phyloP scores from a whole-genome alignment of 371 early-diverging fungal genomes.

The Rhizomucor pusillus region DNA sequence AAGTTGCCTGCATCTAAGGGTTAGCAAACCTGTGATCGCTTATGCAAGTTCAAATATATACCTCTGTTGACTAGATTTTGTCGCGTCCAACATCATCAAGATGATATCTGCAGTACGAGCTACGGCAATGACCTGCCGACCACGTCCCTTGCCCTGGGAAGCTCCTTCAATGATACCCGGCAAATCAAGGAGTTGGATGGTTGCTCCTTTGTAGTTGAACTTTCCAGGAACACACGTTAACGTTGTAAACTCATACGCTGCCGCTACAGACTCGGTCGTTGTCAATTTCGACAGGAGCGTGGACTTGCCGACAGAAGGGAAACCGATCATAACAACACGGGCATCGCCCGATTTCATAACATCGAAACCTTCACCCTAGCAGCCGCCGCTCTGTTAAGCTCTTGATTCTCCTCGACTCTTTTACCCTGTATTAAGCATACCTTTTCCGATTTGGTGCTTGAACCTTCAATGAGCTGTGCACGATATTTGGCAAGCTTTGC shows the following conservation, averaged over 20 bases:
- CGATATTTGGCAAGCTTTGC: slow-evolving; percentile 96
- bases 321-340: slow-evolving; percentile 97
- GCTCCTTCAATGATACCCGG: slow-evolving; percentile 95
- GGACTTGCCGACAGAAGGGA: slow-evolving; percentile 99
- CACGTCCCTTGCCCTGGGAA: slow-evolving; percentile 96
- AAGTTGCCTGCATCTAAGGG: slow-evolving; percentile 55
- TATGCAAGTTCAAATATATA: slow-evolving; percentile 20
- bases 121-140: slow-evolving; percentile 95
- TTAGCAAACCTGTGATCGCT: not conserved
- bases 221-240: slow-evolving; percentile 98
- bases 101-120: slow-evolving; percentile 98
- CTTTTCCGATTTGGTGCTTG: slow-evolving; percentile 85
- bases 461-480: slow-evolving; percentile 87
- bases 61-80: slow-evolving; percentile 84
- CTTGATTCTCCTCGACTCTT: not conserved
- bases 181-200: slow-evolving; percentile 92
- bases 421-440: slow-evolving; percentile 28
- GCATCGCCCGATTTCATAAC: slow-evolving; percentile 99
- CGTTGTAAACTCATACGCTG: slow-evolving; percentile 99
- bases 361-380: slow-evolving; percentile 94
- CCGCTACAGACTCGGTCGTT: slow-evolving; percentile 91
- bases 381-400: not conserved
- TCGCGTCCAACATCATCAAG: slow-evolving; percentile 98
- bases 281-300: slow-evolving; percentile 97
- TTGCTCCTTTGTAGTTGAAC: slow-evolving; percentile 97